Evolutionary conservation across 495 filamentous ascomycete species (phyloP).

Genomic region (Tuber brumale): DNA sequence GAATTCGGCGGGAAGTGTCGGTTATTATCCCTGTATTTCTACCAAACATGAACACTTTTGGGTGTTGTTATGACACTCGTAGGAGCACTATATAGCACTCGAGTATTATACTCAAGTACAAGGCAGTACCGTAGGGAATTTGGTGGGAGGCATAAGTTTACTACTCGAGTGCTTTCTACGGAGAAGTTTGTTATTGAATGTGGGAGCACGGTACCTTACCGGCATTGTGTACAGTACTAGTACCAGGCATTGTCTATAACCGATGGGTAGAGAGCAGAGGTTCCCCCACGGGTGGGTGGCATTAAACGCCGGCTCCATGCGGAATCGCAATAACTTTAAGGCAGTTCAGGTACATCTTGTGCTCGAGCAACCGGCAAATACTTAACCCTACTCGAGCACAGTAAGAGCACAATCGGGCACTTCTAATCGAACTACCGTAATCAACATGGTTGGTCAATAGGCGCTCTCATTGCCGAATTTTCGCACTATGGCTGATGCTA

Average conservation of each 20-base stretch:
- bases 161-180: background rate
- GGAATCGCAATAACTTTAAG: background rate
- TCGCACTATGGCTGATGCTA: background rate
- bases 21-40: background rate
- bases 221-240: no score
- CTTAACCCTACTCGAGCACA: background rate
- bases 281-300: background rate
- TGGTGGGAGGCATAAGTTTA: background rate
- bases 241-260: background rate
- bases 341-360: background rate
- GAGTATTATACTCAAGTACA: background rate
- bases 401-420: background rate
- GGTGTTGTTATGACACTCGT: background rate
- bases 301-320: background rate
- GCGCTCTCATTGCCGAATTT: background rate
- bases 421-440: background rate
- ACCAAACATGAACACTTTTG: background rate
- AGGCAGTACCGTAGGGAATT: background rate
- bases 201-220: background rate
- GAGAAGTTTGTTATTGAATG: background rate
- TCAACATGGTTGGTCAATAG: background rate
- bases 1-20: background rate
- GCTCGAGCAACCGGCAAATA: background rate
- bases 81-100: background rate
- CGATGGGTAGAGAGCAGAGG: background rate